Base-by-base conservation (phyloP, 208 protist genomes). In the Wallacemonas sp. region DNA sequence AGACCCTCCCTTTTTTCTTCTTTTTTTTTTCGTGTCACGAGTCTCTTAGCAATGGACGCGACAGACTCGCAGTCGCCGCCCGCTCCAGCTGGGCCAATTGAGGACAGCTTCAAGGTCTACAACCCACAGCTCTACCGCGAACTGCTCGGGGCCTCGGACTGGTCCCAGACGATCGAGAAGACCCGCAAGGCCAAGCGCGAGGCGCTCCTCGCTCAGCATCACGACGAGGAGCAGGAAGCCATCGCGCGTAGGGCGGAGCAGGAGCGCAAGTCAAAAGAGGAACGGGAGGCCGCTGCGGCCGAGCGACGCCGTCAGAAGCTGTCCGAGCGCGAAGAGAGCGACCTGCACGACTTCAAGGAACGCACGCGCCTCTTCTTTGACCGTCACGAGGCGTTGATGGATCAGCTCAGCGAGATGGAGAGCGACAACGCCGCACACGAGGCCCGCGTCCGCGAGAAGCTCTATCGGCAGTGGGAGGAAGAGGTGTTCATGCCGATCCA, bases 141-240 rank as follows among this genome's bases (percentile, higher is more conserved):
- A 19, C 26, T 85, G 11, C 65, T 85, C 56, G 56, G 68, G 33
- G 71, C 70, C 9, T 64, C 74, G 1, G 79, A 80, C 47, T 85
- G 79, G 79, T 71, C 54, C 5, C 26, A 47, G 41, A 54, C 65
- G 12, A 65, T 78, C 48, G 49, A 63, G 23, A 36, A 49, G 29
- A 36, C 52, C 26, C 44, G 44, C 23, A 65, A 56, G 5, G 46
- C 44, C 2, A 60, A 72, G 54, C n/a, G 43, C 21, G 44, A 68
- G 48, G 49, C 34, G 3, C 65, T 61, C 29, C 61, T 69, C 33
- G 27, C 30, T 26, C 63, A 67, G 60, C 61, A 75, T 29, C 38
- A 65, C 24, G 65, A 72, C 32, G 39, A 76, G 55, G 46, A 69
- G 68, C 43, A 56, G 49, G 36, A 41, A 1, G 63, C 67, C 19